phyloP scores from a whole-genome alignment of 1,284 basidiomycete genomes.

The Boletus nobilissimus region DNA sequence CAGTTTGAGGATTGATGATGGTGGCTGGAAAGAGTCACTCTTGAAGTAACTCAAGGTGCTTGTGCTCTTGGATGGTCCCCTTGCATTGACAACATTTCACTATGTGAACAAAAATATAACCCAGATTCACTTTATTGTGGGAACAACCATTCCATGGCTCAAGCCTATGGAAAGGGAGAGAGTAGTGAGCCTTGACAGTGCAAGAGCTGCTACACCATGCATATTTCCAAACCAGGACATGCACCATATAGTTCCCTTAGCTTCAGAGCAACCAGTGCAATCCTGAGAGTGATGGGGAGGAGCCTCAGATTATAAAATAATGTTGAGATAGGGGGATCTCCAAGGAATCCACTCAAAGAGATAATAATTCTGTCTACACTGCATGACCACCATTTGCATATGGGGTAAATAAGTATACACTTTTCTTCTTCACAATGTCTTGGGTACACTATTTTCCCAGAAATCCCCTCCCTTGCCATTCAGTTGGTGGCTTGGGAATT shows the following conservation, averaged over 20 bases:
- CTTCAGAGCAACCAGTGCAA: neutral
- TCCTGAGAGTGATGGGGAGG: neutral
- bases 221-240: neutral
- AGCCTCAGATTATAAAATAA: neutral
- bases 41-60: conserved; percentile 27
- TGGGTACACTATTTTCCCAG: too few relatives aligned
- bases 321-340: neutral
- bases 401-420: neutral
- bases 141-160: neutral
- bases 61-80: neutral
- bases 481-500: neutral
- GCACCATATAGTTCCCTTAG: neutral
- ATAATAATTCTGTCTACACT: neutral
- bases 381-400: too few relatives aligned
- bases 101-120: conserved; percentile 1
- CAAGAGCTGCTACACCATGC: neutral
- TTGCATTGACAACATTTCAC: conserved; percentile 9
- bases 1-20: conserved; percentile 37
- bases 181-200: neutral
- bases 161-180: neutral
- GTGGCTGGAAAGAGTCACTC: conserved; percentile 40
- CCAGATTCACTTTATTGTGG: neutral
- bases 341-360: neutral
- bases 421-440: neutral
- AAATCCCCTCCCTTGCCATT: too few relatives aligned